phyloP scores from a whole-genome alignment of 345 rosid species.

The Abelmoschus esculentus region DNA sequence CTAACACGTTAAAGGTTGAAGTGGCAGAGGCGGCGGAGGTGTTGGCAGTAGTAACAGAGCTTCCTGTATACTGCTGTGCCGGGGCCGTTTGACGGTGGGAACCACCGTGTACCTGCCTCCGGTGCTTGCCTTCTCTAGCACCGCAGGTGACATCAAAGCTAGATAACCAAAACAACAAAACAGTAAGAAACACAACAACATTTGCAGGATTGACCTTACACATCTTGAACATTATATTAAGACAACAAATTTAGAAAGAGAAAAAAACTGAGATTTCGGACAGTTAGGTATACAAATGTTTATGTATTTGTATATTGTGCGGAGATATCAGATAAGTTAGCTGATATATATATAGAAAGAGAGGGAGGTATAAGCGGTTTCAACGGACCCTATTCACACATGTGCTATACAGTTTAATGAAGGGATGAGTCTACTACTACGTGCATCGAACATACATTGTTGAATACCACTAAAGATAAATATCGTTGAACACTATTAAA shows the following conservation, averaged over 20 bases:
- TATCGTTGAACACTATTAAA: too few relatives aligned
- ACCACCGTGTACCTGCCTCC: conserved; percentile 16
- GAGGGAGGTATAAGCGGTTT: conserved; percentile 18
- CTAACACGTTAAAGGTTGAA: too few relatives aligned
- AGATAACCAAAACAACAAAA: conserved; percentile 23
- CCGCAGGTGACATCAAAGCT: conserved; percentile 30
- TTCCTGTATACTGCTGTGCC: too few relatives aligned
- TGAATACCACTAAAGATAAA: too few relatives aligned
- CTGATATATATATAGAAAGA: conserved; percentile 27
- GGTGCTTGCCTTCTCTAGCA: conserved; percentile 39
- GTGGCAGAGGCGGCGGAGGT: too few relatives aligned
- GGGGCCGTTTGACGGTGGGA: not conserved
- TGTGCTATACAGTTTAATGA: conserved; percentile 24
- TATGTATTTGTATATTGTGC: not conserved
- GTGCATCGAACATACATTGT: too few relatives aligned
- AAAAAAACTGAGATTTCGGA: not conserved
- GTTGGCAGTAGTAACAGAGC: too few relatives aligned
- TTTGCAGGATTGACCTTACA: not conserved
- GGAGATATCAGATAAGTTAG: conserved; percentile 5
- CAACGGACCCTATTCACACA: conserved; percentile 15
- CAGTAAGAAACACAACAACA: conserved; percentile 15
- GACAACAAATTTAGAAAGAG: conserved; percentile 24
- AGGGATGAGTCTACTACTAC: too few relatives aligned
- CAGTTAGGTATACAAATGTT: not conserved
- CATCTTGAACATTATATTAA: too few relatives aligned